phyloP scores from a whole-genome alignment of 176 grass and related monocot species.

The Thalia dealbata region DNA sequence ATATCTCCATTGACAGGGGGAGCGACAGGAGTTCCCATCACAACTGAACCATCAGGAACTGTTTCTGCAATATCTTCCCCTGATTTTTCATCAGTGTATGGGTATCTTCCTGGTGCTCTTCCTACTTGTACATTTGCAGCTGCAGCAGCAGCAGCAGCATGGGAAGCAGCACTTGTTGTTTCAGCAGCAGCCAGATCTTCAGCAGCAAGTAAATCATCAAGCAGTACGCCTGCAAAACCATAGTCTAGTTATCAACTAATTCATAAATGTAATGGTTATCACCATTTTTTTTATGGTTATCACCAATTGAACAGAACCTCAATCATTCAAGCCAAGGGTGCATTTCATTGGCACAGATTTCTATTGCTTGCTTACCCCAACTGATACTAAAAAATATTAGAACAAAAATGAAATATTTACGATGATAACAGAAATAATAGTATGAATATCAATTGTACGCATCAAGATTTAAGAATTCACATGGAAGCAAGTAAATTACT shows the following conservation, averaged over 20 bases:
- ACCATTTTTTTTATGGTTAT: not conserved
- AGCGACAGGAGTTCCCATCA: constrained; percentile 87
- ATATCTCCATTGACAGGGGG: constrained; percentile 81
- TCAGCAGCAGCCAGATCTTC: constrained; percentile 92
- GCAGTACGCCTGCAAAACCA: constrained; percentile 57
- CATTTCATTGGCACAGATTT: not conserved
- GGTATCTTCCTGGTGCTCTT: constrained; percentile 45
- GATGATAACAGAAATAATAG: not conserved
- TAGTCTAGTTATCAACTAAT: constrained; percentile 5
- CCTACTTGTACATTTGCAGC: constrained; percentile 46
- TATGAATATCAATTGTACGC: not conserved
- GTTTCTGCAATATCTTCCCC: constrained; percentile 44
- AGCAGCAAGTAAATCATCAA: constrained; percentile 90
- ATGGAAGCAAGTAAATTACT: not conserved
- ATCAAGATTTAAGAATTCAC: not conserved
- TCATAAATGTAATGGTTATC: not conserved
- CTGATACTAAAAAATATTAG: not conserved
- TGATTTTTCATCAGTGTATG: constrained; percentile 51
- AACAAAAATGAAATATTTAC: not conserved
- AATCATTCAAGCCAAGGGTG: not conserved
- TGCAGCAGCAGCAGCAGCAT: constrained; percentile 58
- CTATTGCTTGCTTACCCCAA: not conserved
- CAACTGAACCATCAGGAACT: constrained; percentile 65
- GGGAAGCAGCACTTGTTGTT: constrained; percentile 71
- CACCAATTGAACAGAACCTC: not conserved